These are phyloP conservation scores for Onygena corvina DNA, from an alignment of 2,329 filamentous ascomycete species.

Conservation along the genomic window DNA sequence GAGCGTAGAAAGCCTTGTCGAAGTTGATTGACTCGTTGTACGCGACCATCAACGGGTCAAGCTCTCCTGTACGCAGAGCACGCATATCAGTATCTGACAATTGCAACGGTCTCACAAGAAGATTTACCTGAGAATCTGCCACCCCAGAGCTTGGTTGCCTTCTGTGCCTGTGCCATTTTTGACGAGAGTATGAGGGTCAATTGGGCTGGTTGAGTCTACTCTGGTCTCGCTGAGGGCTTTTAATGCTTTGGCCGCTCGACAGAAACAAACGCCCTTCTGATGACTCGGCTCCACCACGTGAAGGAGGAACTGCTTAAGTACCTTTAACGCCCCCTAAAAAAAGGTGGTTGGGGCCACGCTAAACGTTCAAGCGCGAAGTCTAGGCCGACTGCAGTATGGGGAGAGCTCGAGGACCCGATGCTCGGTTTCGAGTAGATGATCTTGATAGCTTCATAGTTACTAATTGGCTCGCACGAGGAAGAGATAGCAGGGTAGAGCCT, in stretches of 20 bases:
- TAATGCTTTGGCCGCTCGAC: background rate
- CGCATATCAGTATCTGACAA: background rate
- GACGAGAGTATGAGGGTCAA: background rate
- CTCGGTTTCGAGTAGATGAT: too few species aligned
- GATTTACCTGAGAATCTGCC: slow-evolving; percentile 44
- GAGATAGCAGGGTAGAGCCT: too few species aligned
- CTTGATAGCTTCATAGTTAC: too few species aligned
- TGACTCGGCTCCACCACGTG: slow-evolving; percentile 2
- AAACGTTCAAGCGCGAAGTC: too few species aligned
- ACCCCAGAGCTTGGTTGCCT: slow-evolving; percentile 18
- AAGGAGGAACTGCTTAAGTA: too few species aligned
- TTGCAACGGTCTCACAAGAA: background rate
- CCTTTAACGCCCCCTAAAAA: too few species aligned
- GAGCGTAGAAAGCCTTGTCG: slow-evolving; percentile 59
- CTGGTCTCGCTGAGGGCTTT: background rate
- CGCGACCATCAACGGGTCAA: slow-evolving; percentile 66
- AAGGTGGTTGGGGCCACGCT: too few species aligned
- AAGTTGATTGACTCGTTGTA: slow-evolving; percentile 70
- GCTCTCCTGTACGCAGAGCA: slow-evolving; percentile 42
- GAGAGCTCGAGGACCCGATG: too few species aligned
- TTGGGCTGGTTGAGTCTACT: background rate
- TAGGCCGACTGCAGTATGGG: too few species aligned
- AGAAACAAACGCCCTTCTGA: background rate
- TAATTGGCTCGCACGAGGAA: too few species aligned
- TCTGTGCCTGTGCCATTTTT: slow-evolving; percentile 1